Evolutionary conservation across 176 grass and related monocot species (phyloP), one percentile per base, ranked within the genome.

Genomic region (Lolium rigidum): DNA sequence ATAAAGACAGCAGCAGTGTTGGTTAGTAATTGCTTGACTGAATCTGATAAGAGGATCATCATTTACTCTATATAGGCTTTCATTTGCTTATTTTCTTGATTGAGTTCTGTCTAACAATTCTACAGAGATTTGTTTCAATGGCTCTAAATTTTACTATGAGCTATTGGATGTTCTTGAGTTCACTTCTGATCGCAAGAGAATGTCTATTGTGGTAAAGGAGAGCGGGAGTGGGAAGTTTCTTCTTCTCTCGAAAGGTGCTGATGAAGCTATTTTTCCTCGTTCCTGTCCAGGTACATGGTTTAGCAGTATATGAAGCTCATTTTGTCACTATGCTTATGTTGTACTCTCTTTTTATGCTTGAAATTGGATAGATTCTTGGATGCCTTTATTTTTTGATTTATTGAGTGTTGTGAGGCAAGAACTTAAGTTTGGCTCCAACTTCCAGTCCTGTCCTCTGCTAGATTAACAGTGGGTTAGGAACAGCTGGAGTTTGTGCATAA

Each of bases 181-280:
- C 77, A 95, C 95, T 87, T 98, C 95, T 82, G 93, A 98, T 84
- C 90, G 95, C 59, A 98, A 95, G 87, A 94, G 91, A 92, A 98
- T 95, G 95, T 98, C 95, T 64, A 79, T 93, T 60, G 86, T 95
- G 67, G 86, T 94, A 47, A 95, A 90, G 78, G 90, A 95, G 66
- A 70, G 31, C 15, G 69, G 89, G 52, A 90, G 49, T 89, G 93
- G 84, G 79, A 93, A 86, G 64, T 89, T 92, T 74, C 66, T 94
- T 77, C 93, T 98, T 70, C 84, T 98, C 70, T 79, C 91, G 13
- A 98, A 98, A 93, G 95, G 95, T 75, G 95, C 95, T 69, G 93
- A 95, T 92, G 95, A 98, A 92, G 89, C 91, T 50, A 87, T 95
- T 83, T 79, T 94, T 74, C 91, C 93, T 84, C 73, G 49, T 80